phyloP scores from a whole-genome alignment of 352 stramenopile genomes.

The Pythium sukuiense region DNA sequence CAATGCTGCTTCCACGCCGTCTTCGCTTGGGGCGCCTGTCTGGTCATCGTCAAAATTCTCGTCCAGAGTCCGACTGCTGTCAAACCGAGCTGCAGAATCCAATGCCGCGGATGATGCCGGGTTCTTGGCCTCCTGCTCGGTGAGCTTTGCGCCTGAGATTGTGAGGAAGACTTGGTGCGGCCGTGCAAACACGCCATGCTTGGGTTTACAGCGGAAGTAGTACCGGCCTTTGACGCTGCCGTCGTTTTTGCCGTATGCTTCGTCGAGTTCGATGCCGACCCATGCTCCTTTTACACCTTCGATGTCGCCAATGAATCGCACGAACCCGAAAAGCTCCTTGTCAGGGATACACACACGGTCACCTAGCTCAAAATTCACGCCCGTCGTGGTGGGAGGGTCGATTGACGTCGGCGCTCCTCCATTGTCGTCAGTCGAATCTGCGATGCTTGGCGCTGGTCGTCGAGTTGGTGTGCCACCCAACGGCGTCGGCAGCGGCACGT shows the following conservation, averaged over 20 bases:
- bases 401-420: constrained; percentile 5
- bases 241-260: constrained; percentile 81
- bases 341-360: constrained; percentile 85
- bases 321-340: constrained; percentile 81
- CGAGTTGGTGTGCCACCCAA: constrained; percentile 4
- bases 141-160: constrained; percentile 54
- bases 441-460: constrained; percentile 9
- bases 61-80: constrained; percentile 15
- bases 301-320: constrained; percentile 77
- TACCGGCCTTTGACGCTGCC: constrained; percentile 77
- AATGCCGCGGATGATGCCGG: background rate
- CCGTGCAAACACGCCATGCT: constrained; percentile 78
- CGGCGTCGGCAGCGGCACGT: constrained; percentile 5
- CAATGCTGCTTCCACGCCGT: constrained; percentile 32
- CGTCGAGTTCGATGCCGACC: constrained; percentile 79
- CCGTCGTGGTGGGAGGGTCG: constrained; percentile 7
- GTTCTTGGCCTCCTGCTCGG: constrained; percentile 49
- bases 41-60: constrained; percentile 26
- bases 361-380: constrained; percentile 56
- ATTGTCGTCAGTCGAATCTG: constrained; percentile 48
- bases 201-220: constrained; percentile 79
- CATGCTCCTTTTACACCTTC: constrained; percentile 66
- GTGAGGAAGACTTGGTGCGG: constrained; percentile 77
- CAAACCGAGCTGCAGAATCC: background rate
- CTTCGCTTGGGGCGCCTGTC: constrained; percentile 25